Conservation (phyloP, 495 filamentous ascomycete genomes). For the Penicillium lividum region DNA sequence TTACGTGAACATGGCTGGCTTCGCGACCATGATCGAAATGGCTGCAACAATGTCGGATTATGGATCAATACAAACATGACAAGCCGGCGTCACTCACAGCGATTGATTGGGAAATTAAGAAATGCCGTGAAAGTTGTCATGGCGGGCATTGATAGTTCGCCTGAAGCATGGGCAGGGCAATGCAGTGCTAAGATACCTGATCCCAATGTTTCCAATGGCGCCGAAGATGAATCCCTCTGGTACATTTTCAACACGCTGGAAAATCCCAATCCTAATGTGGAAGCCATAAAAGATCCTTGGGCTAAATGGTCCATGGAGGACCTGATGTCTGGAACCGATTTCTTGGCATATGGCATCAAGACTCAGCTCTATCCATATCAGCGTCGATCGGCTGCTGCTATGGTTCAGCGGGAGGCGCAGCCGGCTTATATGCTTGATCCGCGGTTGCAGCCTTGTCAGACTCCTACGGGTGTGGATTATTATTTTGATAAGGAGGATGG, state of each 20-base stretch:
- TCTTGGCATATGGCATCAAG: constrained; percentile 59
- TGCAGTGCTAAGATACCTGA: constrained; percentile 5
- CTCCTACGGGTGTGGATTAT: constrained; percentile 63
- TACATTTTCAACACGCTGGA: constrained; percentile 85
- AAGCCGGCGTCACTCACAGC: constrained; percentile 48
- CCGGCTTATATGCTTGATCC: constrained; percentile 70
- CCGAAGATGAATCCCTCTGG: constrained; percentile 65
- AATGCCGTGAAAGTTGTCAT: constrained; percentile 54
- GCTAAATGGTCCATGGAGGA: constrained; percentile 60
- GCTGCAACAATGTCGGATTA: constrained; percentile 46
- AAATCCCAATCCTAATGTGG: constrained; percentile 62
- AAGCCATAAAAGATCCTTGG: constrained; percentile 55
- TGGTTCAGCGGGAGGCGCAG: constrained; percentile 79
- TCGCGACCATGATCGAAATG: constrained; percentile 20
- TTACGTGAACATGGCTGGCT: constrained; percentile 39
- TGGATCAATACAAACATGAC: constrained; percentile 71
- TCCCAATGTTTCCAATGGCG: constrained; percentile 12
- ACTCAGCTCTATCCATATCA: constrained; percentile 78
- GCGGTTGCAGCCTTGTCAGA: constrained; percentile 56
- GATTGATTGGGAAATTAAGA: constrained; percentile 41
- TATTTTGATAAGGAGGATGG: constrained; percentile 72
- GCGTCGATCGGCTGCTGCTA: constrained; percentile 75
- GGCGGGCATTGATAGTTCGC: constrained; percentile 56
- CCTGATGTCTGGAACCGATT: constrained; percentile 49
- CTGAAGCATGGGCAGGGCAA: constrained; percentile 57